Conservation (phyloP, 2,329 filamentous ascomycete species). For the Fusarium mexicanum region DNA sequence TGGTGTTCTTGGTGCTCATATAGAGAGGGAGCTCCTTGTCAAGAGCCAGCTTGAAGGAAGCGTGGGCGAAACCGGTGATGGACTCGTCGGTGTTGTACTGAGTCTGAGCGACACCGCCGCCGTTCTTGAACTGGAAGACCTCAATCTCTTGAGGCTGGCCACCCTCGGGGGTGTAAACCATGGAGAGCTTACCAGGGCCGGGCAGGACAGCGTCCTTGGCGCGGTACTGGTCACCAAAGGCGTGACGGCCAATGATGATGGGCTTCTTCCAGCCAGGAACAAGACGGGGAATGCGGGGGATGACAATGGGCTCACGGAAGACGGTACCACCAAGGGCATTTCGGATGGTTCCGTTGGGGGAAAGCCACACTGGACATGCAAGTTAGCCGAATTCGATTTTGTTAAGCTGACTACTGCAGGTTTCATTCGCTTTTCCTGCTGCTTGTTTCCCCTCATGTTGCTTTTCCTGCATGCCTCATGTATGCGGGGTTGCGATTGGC, state of each 20-base stretch:
- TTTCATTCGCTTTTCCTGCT: slow-evolving; percentile 25
- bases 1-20: slow-evolving; percentile 99
- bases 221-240: slow-evolving; percentile 98
- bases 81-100: slow-evolving; percentile 99
- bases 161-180: slow-evolving; percentile 91
- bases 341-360: slow-evolving; percentile 90
- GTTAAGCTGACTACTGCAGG: slow-evolving; percentile 1
- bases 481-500: slow-evolving; percentile 39
- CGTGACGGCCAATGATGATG: slow-evolving; percentile 98
- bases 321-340: slow-evolving; percentile 89
- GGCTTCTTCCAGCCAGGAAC: slow-evolving; percentile 98
- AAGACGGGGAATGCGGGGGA: slow-evolving; percentile 89
- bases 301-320: slow-evolving; percentile 98
- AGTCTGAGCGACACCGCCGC: slow-evolving; percentile 89
- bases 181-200: slow-evolving; percentile 86
- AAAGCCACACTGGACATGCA: slow-evolving; percentile 83
- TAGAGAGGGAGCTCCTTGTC: slow-evolving; percentile 91
- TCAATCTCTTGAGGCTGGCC: slow-evolving; percentile 85
- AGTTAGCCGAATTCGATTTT: slow-evolving; percentile 34
- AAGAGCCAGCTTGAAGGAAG: slow-evolving; percentile 94
- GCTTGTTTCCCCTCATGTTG: slow-evolving; percentile 13
- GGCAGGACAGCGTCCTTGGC: slow-evolving; percentile 90
- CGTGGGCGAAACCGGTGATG: slow-evolving; percentile 93
- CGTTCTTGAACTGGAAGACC: slow-evolving; percentile 88
- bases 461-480: slow-evolving; percentile 29